Percentiles rank a stretch among this genome's conserved stretches.
phyloP scores from a whole-genome alignment of 2,329 filamentous ascomycete species.

The Clarireedia monteithiana region DNA sequence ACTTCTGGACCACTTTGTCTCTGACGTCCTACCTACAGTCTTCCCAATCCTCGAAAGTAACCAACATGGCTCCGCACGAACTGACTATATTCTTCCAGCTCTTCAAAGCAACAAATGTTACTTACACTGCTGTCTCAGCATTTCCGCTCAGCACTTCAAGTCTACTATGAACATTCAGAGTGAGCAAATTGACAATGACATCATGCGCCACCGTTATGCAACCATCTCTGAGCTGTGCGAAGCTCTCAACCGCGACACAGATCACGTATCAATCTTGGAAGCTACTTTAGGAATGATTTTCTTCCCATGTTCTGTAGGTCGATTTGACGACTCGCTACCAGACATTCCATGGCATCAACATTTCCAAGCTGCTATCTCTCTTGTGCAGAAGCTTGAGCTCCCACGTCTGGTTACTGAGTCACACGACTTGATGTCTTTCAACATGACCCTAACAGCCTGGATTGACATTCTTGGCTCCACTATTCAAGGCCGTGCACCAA shows the following conservation, averaged over 20 bases:
- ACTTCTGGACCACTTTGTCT: slow-evolving; percentile 83
- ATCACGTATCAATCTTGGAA: slow-evolving; percentile 85
- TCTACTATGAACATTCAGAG: slow-evolving; percentile 57
- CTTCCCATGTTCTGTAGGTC: slow-evolving; percentile 87
- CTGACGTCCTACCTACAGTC: slow-evolving; percentile 77
- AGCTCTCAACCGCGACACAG: slow-evolving; percentile 68
- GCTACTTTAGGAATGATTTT: slow-evolving; percentile 92
- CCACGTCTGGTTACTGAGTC: slow-evolving; percentile 56
- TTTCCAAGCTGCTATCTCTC: slow-evolving; percentile 81
- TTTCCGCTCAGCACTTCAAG: slow-evolving; percentile 88
- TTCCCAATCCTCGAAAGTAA: slow-evolving; percentile 90
- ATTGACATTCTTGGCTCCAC: slow-evolving; percentile 95
- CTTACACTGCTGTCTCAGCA: slow-evolving; percentile 90
- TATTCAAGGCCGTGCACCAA: slow-evolving; percentile 78
- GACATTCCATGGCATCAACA: slow-evolving; percentile 97
- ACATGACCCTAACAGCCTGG: slow-evolving; percentile 91
- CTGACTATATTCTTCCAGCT: slow-evolving; percentile 78
- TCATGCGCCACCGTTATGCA: slow-evolving; percentile 84
- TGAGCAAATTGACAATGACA: slow-evolving; percentile 79
- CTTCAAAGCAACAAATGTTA: slow-evolving; percentile 89
- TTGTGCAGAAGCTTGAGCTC: slow-evolving; percentile 80
- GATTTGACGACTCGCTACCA: slow-evolving; percentile 73
- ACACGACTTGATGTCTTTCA: slow-evolving; percentile 54
- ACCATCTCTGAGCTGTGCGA: slow-evolving; percentile 83
- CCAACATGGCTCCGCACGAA: slow-evolving; percentile 73